Base-by-base conservation (phyloP, 176 grass and related monocot genomes). In the Hsuehochloa calcarea region DNA sequence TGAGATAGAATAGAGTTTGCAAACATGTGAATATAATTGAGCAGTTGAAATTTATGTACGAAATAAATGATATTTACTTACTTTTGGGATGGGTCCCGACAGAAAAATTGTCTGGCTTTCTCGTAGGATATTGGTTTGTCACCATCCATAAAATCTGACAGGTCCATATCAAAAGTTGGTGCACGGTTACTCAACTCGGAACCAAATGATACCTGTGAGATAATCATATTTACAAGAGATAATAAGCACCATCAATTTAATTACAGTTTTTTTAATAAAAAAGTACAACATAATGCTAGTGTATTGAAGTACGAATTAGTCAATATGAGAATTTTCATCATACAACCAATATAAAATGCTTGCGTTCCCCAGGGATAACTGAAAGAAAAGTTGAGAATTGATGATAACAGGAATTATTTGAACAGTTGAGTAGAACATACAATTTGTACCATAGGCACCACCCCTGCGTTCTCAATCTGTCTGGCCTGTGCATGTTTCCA, bases 111-210 rank as follows among this genome's bases (percentile, higher is more conserved):
- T 37, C 78, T 74, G 47, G 93, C 93, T 39, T 90, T 92, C 54
- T 90, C 78, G 80, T 92, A 92, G 2, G 93, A 90, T 49, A 92
- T 86, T 68, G 90, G 90, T 43, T 88, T 68, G 19, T 92, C 87
- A 40, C 88, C 87, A 81, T 92, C 90, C 82, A 92, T 77, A 10
- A 95, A 85, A 86, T 95, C 88, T 68, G 67, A 82, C 68, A 95
- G 54, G 74, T 95, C 90, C 93, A 95, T 92, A 86, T 95, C 93
- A 22, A 95, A 95, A 41, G 93, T 95, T 34, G 90, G 93, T 56
- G 93, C 82, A 80, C 93, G 93, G 46, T 90, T 95, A 84, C 82
- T 95, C 74, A 90, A 85, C n/a, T 95, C 93, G 20, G 93, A 95
- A 26, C 93, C 90, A 84, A 95, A 92, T 49, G 46, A 94, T 85